Evolutionary conservation across 345 rosid genomes (phyloP), one percentile per base, ranked within the genome.

Genomic region (Arabis hirsuta): DNA sequence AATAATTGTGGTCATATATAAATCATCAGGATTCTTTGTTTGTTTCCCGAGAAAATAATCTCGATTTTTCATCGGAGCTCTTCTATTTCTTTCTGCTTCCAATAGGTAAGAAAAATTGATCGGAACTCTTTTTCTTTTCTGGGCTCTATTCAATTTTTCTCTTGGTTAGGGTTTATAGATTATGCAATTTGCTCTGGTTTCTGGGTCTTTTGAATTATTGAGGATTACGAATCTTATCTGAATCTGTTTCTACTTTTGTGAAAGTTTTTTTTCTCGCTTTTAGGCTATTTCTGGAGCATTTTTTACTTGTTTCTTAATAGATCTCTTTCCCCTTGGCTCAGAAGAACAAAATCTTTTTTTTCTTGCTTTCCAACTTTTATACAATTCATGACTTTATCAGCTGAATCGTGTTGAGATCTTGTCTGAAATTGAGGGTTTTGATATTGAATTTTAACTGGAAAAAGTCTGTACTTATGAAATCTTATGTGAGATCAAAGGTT

Each of bases 291-390:
- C 7, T 51, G 69, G 48, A 61, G 44, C 69, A 53, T 61, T 67
- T 61, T 67, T 60, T 22, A 19, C 45, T 26, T 61, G 6, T 12
- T 24, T 26, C 58, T 74, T 52, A 55, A 19, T 62, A 55, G 71
- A 69, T 76, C 75, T 76, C 71, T 76, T 76, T 38, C 55, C 68
- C 16, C 73, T 61, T 60, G 26, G 43, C 46, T 75, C 29, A 53
- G 44, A 26, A 62, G 22, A 76, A 48, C 55, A 76, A 56, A 62
- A 16, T n/a, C 16, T 9, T 44, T 52, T 42, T 32, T 27, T 16
- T 36, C 5, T 36, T 5, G n/a, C 1, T 0, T 12, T 2, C 7
- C 34, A 6, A 24, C 57, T 62, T 62, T 45, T 62, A 11, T 38
- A 12, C 34, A 20, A 38, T 53, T 75, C 67, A 53, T 54, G n/a